These are phyloP conservation scores for Agrostemma githago DNA, from an alignment of 148 eudicot species.

Conservation along the genomic window DNA sequence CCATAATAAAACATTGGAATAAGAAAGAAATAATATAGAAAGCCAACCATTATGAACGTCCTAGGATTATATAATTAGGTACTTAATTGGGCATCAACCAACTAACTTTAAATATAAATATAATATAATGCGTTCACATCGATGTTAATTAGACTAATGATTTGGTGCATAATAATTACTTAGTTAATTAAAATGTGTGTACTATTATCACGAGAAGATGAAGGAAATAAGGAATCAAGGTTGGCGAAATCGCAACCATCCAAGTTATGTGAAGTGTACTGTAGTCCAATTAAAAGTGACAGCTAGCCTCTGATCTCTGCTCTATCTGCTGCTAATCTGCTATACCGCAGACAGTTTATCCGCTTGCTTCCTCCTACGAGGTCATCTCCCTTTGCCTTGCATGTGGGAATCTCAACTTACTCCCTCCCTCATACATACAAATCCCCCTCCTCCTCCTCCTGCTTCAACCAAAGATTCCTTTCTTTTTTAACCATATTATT, in stretches of 20 bases:
- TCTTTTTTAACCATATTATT: background rate
- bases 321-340: background rate
- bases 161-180: background rate
- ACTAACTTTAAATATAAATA: background rate
- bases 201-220: background rate
- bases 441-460: no score
- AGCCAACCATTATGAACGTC: background rate
- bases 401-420: slow-evolving; percentile 31
- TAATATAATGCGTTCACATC: background rate
- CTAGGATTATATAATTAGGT: background rate
- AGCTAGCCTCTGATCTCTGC: background rate
- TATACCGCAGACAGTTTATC: slow-evolving; percentile 28
- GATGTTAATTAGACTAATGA: slow-evolving; percentile 4
- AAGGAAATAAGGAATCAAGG: background rate
- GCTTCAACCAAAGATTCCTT: slow-evolving; percentile 4
- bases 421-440: no score
- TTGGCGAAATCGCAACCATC: slow-evolving; percentile 18
- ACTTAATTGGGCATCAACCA: background rate
- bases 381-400: slow-evolving; percentile 23
- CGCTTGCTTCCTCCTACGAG: slow-evolving; percentile 32
- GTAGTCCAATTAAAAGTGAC: slow-evolving; percentile 8
- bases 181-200: background rate
- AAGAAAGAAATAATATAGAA: no score
- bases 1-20: background rate
- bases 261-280: background rate